Conservation (phyloP, 495 filamentous ascomycete species). For the Neohortaea acidophila region DNA sequence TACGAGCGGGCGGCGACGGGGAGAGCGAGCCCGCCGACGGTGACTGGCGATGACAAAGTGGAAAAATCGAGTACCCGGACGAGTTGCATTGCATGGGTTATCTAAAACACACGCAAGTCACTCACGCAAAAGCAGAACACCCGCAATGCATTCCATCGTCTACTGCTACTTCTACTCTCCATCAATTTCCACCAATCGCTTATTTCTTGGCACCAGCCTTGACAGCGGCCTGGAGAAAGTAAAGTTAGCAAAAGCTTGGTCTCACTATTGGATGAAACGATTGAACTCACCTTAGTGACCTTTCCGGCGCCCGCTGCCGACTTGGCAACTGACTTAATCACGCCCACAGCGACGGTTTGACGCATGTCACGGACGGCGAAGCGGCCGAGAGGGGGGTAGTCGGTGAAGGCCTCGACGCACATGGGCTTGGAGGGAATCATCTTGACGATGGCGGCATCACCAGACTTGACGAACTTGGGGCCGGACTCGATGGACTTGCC, state of each 20-base stretch:
- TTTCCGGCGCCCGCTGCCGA: conserved; percentile 46
- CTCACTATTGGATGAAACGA: not conserved
- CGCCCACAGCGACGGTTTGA: conserved; percentile 83
- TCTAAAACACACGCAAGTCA: no score
- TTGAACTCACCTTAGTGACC: conserved; percentile 46
- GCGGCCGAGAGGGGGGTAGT: conserved; percentile 96
- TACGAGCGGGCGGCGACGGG: no score
- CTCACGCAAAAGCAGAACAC: conserved; percentile 1
- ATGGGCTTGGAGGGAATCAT: conserved; percentile 99
- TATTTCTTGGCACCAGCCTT: conserved; percentile 59
- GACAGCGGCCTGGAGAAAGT: conserved; percentile 33
- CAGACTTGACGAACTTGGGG: conserved; percentile 99
- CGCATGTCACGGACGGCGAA: conserved; percentile 31
- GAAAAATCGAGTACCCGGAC: no score
- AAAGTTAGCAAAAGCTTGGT: conserved; percentile 4
- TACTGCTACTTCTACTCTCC: no score
- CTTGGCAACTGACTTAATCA: conserved; percentile 49
- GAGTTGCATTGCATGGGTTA: no score
- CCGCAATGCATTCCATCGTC: conserved; percentile 2
- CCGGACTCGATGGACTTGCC: conserved; percentile 82
- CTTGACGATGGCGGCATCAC: conserved; percentile 99
- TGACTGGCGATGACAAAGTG: no score
- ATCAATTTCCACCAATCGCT: conserved; percentile 6
- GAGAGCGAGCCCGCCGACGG: no score
- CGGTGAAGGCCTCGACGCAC: conserved; percentile 99